Evolutionary conservation across 805 yeast species (phyloP), one percentile per base, ranked within the genome.

Genomic region (Wickerhamomyces strasburgensis): DNA sequence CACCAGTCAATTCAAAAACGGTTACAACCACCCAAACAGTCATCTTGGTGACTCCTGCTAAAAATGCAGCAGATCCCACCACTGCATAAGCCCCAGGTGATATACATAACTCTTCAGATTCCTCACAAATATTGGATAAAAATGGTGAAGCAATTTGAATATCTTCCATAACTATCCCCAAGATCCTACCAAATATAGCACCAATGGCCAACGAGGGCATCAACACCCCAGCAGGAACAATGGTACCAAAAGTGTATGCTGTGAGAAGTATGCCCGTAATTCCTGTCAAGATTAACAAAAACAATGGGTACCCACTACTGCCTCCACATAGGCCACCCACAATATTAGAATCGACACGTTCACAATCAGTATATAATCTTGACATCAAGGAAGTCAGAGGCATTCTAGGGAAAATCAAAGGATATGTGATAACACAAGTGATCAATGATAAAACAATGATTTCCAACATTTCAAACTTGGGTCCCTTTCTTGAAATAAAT

Each of bases 21-120:
- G 87, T 75, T 6, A 86, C 89, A 14, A 85, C 95, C 6, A 82
- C 79, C 30, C 87, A 73, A 44, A 85, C 80, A 4, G 89, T 84
- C 61, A 86, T 72, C 46, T 85, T 76, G 3, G 95, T 84, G 13
- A 81, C 77, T 5, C 95, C 94, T 0, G 93, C 76, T 47, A 85
- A 65, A 38, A 84, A 82, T 1, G 95, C 71, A 0, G 88, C 95
- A 0, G 95, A 87, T 0, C 96, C 95, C 16, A 87, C 85, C 8
- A 86, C 82, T 0, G 95, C 95, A 53, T 86, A 87, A 0, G 89
- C 85, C 0, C 93, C 89, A 0, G 94, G 94, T 2, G 88, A 81
- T 8, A 86, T 78, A 48, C 93, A 78, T 39, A 66, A 56, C 33
- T 62, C 65, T 19, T 60, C 60, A 0, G 75, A 68, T 35, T 72